These are phyloP conservation scores for Fragaria nilgerrensis DNA, from an alignment of 306 rosid genomes.

Conservation along the genomic window DNA sequence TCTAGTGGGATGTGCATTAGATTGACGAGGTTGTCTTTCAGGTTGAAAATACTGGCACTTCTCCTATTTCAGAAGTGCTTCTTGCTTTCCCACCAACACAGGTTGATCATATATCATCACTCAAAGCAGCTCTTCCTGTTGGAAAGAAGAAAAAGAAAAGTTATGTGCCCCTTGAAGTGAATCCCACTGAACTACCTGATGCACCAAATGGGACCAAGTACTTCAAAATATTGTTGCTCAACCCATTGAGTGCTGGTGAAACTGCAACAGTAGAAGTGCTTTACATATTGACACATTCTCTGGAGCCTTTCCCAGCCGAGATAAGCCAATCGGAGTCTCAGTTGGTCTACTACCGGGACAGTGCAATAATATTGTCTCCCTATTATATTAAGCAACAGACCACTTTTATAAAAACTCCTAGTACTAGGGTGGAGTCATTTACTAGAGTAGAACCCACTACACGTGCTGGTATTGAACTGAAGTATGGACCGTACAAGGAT, in stretches of 20 bases:
- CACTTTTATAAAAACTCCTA: slow-evolving; percentile 80
- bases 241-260: slow-evolving; percentile 59
- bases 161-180: slow-evolving; percentile 73
- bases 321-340: slow-evolving; percentile 91
- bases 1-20: slow-evolving; percentile 15
- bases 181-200: slow-evolving; percentile 57
- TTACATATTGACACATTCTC: slow-evolving; percentile 70
- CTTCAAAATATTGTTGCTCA: slow-evolving; percentile 58
- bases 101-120: slow-evolving; percentile 61
- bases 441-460: slow-evolving; percentile 71
- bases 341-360: slow-evolving; percentile 84
- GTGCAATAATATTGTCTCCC: slow-evolving; percentile 81
- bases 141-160: slow-evolving; percentile 73
- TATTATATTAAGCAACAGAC: slow-evolving; percentile 81
- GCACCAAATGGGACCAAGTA: slow-evolving; percentile 85
- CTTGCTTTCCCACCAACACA: slow-evolving; percentile 81
- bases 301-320: slow-evolving; percentile 92
- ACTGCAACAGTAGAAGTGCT: slow-evolving; percentile 73
- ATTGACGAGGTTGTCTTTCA: slow-evolving; percentile 35
- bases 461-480: slow-evolving; percentile 66
- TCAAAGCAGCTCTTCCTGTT: slow-evolving; percentile 67
- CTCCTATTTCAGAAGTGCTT: slow-evolving; percentile 69
- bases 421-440: slow-evolving; percentile 73
- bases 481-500: slow-evolving; percentile 83
- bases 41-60: slow-evolving; percentile 76